Base-by-base conservation (phyloP, 352 stramenopile genomes). In the Hyaloperonospora brassicae region DNA sequence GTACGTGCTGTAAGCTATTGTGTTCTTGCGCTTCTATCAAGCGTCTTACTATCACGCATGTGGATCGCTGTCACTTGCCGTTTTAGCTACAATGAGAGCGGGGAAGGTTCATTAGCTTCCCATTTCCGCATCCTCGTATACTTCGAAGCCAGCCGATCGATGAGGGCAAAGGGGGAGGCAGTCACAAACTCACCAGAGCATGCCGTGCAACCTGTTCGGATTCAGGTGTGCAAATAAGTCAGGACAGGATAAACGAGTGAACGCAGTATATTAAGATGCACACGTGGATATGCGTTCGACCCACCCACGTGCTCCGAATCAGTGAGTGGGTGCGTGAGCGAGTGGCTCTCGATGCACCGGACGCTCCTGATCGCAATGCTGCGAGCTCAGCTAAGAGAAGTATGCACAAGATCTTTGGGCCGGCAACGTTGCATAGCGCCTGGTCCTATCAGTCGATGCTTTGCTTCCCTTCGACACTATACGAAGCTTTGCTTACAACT, bases 111-210 rank as follows among this genome's bases (percentile, higher is more conserved):
- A 22, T 31, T 79, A 36, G 47, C 57, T 10, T 60, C 62, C 7
- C 70, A 79, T 53, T 79, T 79, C 47, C 54, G 68, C 30, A 61
- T 79, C 46, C 47, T 79, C 7, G 47, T 61, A 27, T 61, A 75
- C 40, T 79, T 79, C 47, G 57, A 79, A 41, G 47, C 52, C 1
- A 58, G 25, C 17, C 57, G 50, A 35, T 60, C 61, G 11, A 66
- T 64, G 30, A 52, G 53, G 35, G 50, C 41, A 13, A 76, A 72
- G 54, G 57, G 45, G 24, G 52, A 62, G 49, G 53, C 54, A 22
- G 40, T 50, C 14, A 52, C 31, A 7, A 65, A 60, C 41, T 76
- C 61, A 9, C 60, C 61, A 11, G 67, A 76, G 34, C 67, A 76
- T 49, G 50, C 63, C 21, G 57, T 72, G 9, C 67, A 56, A 25